Evolutionary conservation across 108 stramenopile species (phyloP).

Genomic region (Nannochloropsis salina): DNA sequence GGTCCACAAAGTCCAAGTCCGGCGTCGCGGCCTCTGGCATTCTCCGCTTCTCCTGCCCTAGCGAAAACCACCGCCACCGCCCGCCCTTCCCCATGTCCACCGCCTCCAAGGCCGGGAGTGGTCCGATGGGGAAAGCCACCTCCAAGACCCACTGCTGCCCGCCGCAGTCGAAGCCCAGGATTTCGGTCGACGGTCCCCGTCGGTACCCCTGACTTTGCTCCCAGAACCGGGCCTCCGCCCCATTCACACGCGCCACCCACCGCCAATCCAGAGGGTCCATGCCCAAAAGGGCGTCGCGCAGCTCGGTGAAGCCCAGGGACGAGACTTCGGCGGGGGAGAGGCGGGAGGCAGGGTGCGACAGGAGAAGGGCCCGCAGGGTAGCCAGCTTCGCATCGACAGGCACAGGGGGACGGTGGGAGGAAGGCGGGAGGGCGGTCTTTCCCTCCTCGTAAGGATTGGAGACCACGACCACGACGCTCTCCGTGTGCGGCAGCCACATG

Average conservation of each 20-base stretch:
- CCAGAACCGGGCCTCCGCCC: constrained; percentile 95
- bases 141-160: constrained; percentile 97
- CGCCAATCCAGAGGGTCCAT: constrained; percentile 72
- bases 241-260: constrained; percentile 82
- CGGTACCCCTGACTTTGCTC: constrained; percentile 61
- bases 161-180: constrained; percentile 96
- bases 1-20: constrained; percentile 72
- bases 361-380: background rate
- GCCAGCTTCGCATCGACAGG: background rate
- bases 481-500: constrained; percentile 99
- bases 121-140: constrained; percentile 82
- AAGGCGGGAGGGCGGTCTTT: constrained; percentile 10
- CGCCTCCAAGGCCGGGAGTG: constrained; percentile 38
- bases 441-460: constrained; percentile 65
- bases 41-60: background rate
- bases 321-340: background rate
- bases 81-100: background rate
- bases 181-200: constrained; percentile 36
- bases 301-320: constrained; percentile 71
- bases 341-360: background rate
- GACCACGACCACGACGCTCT: constrained; percentile 86
- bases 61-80: background rate
- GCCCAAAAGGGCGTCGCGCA: constrained; percentile 81
- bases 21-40: background rate
- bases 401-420: background rate